These are phyloP conservation scores for Coemansia sp. DNA, from an alignment of 192 early-diverging fungal species.

Conservation along the genomic window DNA sequence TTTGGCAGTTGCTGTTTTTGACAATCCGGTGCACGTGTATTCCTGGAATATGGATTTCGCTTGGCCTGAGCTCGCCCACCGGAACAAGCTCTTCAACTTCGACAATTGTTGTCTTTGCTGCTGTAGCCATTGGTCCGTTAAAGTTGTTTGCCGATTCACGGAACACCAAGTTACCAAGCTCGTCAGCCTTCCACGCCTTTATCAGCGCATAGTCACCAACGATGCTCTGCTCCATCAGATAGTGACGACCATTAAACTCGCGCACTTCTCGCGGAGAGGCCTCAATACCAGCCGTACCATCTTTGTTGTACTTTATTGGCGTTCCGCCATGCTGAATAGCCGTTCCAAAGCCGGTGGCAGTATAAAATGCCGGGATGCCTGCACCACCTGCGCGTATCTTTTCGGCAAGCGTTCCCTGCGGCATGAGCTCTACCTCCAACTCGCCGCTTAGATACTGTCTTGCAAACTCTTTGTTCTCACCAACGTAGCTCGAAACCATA, in stretches of 20 bases:
- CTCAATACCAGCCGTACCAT: constrained; percentile 54
- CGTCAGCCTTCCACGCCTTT: constrained; percentile 78
- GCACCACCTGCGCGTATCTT: constrained; percentile 71
- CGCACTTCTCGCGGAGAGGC: constrained; percentile 58
- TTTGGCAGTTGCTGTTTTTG: constrained; percentile 61
- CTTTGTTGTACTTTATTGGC: constrained; percentile 62
- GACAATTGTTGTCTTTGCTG: constrained; percentile 63
- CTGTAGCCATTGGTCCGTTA: constrained; percentile 68
- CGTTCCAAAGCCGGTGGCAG: constrained; percentile 65
- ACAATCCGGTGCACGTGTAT: constrained; percentile 69
- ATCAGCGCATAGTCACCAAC: constrained; percentile 67
- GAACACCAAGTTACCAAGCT: constrained; percentile 66
- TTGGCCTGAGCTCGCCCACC: constrained; percentile 59
- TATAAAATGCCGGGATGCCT: constrained; percentile 70
- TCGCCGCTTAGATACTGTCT: constrained; percentile 71
- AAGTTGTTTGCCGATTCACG: constrained; percentile 69
- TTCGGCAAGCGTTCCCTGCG: constrained; percentile 72
- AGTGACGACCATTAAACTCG: constrained; percentile 57
- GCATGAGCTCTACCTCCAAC: constrained; percentile 68
- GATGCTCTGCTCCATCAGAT: constrained; percentile 71
- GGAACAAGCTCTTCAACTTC: constrained; percentile 75
- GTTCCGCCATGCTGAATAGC: constrained; percentile 63
- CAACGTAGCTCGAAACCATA: constrained; percentile 71
- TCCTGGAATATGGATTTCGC: constrained; percentile 69
- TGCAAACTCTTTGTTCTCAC: constrained; percentile 74